These are phyloP conservation scores for Raddia distichophylla DNA, from an alignment of 176 grass and related monocot genomes.

Conservation along the genomic window DNA sequence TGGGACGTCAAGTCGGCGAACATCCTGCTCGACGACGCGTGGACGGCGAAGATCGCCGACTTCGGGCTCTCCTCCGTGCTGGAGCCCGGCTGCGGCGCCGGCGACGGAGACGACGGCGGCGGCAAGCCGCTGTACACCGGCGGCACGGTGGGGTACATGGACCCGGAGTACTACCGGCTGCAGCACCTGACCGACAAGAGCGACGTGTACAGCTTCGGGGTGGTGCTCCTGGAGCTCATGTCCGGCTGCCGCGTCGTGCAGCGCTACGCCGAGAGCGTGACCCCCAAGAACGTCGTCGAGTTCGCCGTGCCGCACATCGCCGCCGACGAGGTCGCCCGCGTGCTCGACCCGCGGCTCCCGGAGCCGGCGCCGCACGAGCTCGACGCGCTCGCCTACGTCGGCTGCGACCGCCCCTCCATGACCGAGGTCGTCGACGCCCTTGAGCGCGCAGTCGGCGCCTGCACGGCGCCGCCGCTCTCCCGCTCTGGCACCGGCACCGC, in stretches of 20 bases:
- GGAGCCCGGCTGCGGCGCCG: no score
- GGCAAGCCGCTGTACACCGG: constrained; percentile 49
- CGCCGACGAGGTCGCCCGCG: constrained; percentile 61
- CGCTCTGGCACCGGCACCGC: constrained; percentile 41
- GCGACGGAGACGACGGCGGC: no score
- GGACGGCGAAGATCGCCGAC: constrained; percentile 87
- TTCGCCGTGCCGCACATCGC: constrained; percentile 77
- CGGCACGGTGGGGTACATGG: constrained; percentile 96
- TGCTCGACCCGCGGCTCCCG: constrained; percentile 72
- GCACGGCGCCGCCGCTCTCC: constrained; percentile 24
- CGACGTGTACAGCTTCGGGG: constrained; percentile 88
- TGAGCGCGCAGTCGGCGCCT: constrained; percentile 66
- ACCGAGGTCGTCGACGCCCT: constrained; percentile 80
- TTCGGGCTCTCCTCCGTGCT: constrained; percentile 73
- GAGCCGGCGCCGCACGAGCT: constrained; percentile 51
- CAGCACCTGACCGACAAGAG: constrained; percentile 87
- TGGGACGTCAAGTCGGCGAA: constrained; percentile 95
- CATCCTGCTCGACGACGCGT: constrained; percentile 82
- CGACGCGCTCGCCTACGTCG: constrained; percentile 73
- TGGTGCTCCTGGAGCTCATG: constrained; percentile 70
- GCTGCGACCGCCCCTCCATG: constrained; percentile 79
- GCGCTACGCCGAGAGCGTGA: constrained; percentile 79
- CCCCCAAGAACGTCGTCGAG: constrained; percentile 82
- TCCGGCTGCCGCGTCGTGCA: constrained; percentile 78
- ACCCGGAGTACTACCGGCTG: constrained; percentile 91